Base-by-base conservation (phyloP, 2,329 filamentous ascomycete species). In the Amesomyces nigricolor region DNA sequence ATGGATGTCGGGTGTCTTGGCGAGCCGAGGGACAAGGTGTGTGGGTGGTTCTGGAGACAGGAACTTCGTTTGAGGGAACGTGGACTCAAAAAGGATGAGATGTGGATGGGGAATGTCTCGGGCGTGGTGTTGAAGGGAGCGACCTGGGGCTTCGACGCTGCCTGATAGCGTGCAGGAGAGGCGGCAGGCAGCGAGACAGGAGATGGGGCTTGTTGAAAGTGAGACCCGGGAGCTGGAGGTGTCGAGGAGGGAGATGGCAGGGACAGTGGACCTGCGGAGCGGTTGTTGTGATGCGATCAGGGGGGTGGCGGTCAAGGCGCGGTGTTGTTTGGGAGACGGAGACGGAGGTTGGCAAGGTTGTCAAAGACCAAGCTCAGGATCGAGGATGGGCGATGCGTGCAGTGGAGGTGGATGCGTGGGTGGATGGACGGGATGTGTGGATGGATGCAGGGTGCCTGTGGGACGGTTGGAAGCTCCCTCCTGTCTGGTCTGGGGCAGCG, bases 151-250 rank as follows among this genome's bases (percentile, higher is more conserved):
- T 14, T 2, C 22, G 52, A 48, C 32, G 26, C 45, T 49, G 54
- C 45, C 45, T 42, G 39, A 53, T 47, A 40, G 32, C n/a, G 30
- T 38, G 39, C 45, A 35, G 44, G 19, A 9, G 26, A 9, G 42
- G 47, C 32, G 11, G 40, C 8, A 43, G 9, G 44, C 43, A 43
- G 30, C 32, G 17, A 29, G n/a, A 44, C 32, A 26, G 22, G 22
- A 26, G 22, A 26, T 26, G 22, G 30, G n/a, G 57, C 54, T 59
- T 59, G 57, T 59, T 59, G 57, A 57, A 59, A 59, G 57, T 43
- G 43, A 47, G 9, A 22, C 39, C 4, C 47, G 14, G 17, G 22
- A 26, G 22, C 22, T 5, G 9, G n/a, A 45, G n/a, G n/a, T 38
- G 9, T 10, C 13, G 9, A 10, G 46, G 44, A 44, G 16, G 14